Base-by-base conservation (phyloP, 805 yeast genomes). In the Kregervanrija pseudodelftensis region DNA sequence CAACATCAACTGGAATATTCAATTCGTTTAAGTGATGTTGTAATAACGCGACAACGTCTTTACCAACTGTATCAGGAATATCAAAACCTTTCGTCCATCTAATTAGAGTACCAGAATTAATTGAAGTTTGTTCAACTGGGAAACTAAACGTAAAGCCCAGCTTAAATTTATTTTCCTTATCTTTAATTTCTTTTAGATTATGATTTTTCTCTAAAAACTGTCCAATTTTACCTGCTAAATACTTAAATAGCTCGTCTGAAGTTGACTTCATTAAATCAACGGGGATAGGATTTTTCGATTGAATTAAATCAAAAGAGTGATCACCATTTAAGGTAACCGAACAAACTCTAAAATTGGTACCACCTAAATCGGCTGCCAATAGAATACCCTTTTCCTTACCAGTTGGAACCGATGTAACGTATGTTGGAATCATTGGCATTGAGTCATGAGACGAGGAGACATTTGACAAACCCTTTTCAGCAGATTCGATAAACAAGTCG, bases 51-150 rank as follows among this genome's bases (percentile, higher is more conserved):
- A 86, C 93, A 37, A 93, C 84, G 61, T 91, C 97, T 58, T 81
- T 70, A 44, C 87, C 95, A 33, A 91, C 85, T 36, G 86, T 81
- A 55, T 91, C 98, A 30, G 76, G 76, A 54, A 93, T 82, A 57
- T 85, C 80, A 65, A 85, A 91, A 33, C 98, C 98, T 66, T 91
- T 91, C 14, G 98, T 89, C 99, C 99, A 91, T 64, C 98, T 82
- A 41, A 91, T 76, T 51, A 93, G 74, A 9, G 77, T 77, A 50
- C 99, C 98, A 8, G 79, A 69, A 59, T 80, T 76, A 53, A 93
- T 68, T 3, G 89, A 83, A 17, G 85, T 79, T 67, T 91, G 99
- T 49, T 82, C 76, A 30, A 89, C 88, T 2, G 99, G 99, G 73
- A 90, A 91, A 11, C 93, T 81, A 60, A 91, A 91, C 1, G 98